These are phyloP conservation scores for Apiotrichum mycotoxinovorans DNA, from an alignment of 1,284 basidiomycete genomes.

Conservation along the genomic window DNA sequence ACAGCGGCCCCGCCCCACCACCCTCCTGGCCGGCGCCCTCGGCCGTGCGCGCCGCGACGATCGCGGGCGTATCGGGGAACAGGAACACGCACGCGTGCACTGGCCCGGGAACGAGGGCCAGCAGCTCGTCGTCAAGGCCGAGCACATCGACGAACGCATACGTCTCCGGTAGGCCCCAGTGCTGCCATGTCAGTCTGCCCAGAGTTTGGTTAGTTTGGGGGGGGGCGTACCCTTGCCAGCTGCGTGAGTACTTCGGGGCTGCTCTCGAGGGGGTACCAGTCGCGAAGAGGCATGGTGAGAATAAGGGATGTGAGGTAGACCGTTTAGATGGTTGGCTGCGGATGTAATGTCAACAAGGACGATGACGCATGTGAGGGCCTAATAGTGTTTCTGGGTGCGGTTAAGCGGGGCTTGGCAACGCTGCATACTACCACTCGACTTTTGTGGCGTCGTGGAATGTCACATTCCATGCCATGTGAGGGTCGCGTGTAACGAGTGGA, in stretches of 20 bases:
- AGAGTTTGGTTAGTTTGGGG: too few relatives aligned
- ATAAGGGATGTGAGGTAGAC: background rate
- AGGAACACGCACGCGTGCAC: slow-evolving; percentile 53
- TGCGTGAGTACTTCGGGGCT: slow-evolving; percentile 21
- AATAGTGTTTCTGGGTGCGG: too few relatives aligned
- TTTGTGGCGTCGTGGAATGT: too few relatives aligned
- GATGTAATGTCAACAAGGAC: background rate
- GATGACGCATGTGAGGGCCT: too few relatives aligned
- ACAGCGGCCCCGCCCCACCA: slow-evolving; percentile 5
- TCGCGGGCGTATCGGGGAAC: slow-evolving; percentile 43
- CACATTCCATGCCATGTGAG: too few relatives aligned
- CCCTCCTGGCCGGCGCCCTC: slow-evolving; percentile 5
- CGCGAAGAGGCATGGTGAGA: background rate
- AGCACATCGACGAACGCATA: slow-evolving; percentile 54
- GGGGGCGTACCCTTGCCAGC: slow-evolving; percentile 21
- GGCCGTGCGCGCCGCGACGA: slow-evolving; percentile 14
- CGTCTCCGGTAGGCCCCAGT: slow-evolving; percentile 39
- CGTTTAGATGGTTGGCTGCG: background rate
- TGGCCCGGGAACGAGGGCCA: slow-evolving; percentile 52
- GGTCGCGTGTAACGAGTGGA: too few relatives aligned
- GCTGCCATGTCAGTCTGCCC: slow-evolving; percentile 14
- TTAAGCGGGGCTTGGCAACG: too few relatives aligned
- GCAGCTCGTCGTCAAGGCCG: slow-evolving; percentile 53
- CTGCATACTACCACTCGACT: too few relatives aligned
- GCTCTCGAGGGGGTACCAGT: slow-evolving; percentile 23